Conservation (phyloP, 805 yeast species). For the Geotrichum ghanense region DNA sequence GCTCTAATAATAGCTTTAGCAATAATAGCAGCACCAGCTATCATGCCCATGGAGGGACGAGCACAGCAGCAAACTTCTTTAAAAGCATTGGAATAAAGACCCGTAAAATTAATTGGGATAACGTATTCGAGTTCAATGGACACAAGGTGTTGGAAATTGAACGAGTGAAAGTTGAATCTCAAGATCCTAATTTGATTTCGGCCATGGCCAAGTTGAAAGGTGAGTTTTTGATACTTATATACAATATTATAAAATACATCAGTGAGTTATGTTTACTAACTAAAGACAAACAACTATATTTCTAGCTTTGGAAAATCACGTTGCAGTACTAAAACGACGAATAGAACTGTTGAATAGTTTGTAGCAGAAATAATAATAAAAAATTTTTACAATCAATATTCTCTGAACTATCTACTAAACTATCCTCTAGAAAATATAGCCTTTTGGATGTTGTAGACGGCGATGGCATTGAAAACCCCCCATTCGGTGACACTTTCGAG, state of each 20-base stretch:
- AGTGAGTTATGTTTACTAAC: background rate
- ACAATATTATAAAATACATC: too few relatives aligned
- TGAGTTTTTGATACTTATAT: too few relatives aligned
- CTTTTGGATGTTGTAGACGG: constrained; percentile 53
- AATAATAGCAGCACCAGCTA: too few relatives aligned
- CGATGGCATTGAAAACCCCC: constrained; percentile 55
- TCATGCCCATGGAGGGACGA: too few relatives aligned
- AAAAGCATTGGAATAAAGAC: background rate
- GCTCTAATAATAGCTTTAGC: background rate
- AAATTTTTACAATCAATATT: background rate
- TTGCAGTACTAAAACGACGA: constrained; percentile 13
- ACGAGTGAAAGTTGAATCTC: constrained; percentile 14
- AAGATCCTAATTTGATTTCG: constrained; percentile 18
- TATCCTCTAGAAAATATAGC: constrained; percentile 36
- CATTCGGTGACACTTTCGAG: constrained; percentile 67
- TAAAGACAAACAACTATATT: background rate
- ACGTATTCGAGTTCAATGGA: constrained; percentile 9
- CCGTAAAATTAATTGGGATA: constrained; percentile 1
- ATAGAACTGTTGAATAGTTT: constrained; percentile 24
- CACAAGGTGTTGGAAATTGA: constrained; percentile 13
- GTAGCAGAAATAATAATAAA: constrained; percentile 34
- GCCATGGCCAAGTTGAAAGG: constrained; percentile 13
- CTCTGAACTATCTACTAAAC: too few relatives aligned
- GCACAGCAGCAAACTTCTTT: background rate
- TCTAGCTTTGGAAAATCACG: constrained; percentile 13